Base-by-base conservation (phyloP, 2,329 filamentous ascomycete species). In the Microdochium trichocladiopsis region DNA sequence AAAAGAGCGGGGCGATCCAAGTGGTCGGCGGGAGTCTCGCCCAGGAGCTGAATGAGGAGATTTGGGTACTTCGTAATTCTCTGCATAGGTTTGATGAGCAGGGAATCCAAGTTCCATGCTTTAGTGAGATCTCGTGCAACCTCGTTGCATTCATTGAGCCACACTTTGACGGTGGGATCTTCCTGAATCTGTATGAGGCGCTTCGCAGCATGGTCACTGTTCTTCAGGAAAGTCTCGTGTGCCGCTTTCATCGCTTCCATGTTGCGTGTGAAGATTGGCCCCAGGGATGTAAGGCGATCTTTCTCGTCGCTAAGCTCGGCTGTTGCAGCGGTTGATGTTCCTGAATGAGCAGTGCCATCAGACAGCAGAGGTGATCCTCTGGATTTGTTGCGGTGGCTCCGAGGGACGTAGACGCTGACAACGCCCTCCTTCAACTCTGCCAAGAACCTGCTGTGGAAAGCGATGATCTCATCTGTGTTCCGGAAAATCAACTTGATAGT, bases 11-110 rank as follows among this genome's bases (percentile, higher is more conserved):
- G 73, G 55, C 86, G 82, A 67, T 99, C 94, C 0, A 93, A 92
- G 64, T 99, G 94, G 56, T 91, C 86, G 10, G 78, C 70, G 0
- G 89, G 86, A 0, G 93, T 97, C 52, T 86, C 81, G 56, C 91
- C 84, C 23, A 95, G 75, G 11, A 99, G 75, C 52, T 91, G 85
- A 31, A 84, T 83, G 47, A 99, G 82, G 41, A 99, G 76, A 47
- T 96, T 84, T 3, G 91, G 91, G 64, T 97, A 99, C 63, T 96
- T 96, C 31, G 93, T 86, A 56, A 97, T 86, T 48, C 94, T 84
- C 70, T 99, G 94, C 67, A 95, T 92, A 2, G 94, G 94, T 69
- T 99, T 99, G 64, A 99, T 93, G 21, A 99, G 80, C n/a, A 99
- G 76, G 0, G 94, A 95, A 67, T 96, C 92, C 55, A 99, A 71